A percentile compares a stretch with the other conserved stretches of the same genome.
These are phyloP conservation scores for Fusarium ambrosium DNA, from an alignment of 2,329 filamentous ascomycete species.

Conservation along the genomic window DNA sequence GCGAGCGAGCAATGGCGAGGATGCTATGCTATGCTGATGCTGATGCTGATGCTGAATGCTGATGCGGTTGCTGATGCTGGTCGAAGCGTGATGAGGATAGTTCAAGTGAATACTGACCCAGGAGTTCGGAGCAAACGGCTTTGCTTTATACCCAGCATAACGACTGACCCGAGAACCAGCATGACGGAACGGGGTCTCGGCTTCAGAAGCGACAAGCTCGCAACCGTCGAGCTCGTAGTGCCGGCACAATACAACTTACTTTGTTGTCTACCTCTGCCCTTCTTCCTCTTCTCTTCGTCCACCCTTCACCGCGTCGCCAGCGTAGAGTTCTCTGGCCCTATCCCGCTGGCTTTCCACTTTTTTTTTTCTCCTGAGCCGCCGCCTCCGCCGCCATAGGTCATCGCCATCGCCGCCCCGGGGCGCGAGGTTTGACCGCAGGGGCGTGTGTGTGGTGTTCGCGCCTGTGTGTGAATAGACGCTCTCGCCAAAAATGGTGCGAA, in stretches of 20 bases:
- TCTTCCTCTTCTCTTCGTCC: conserved; percentile 5
- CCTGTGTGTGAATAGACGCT: conserved; percentile 22
- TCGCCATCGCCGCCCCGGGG: conserved; percentile 31
- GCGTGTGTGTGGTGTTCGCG: conserved; percentile 13
- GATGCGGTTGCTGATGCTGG: not conserved
- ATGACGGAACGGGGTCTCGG: conserved; percentile 38
- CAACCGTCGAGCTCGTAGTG: conserved; percentile 39
- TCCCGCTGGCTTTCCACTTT: conserved; percentile 23
- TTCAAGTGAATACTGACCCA: conserved; percentile 33
- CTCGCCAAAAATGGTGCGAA: conserved; percentile 1
- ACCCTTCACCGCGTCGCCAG: conserved; percentile 36
- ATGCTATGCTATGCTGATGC: conserved; percentile 18
- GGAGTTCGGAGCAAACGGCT: conserved; percentile 45
- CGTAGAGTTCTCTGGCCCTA: conserved; percentile 15
- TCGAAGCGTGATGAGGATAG: conserved; percentile 17
- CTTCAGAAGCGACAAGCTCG: conserved; percentile 38
- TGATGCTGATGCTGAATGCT: not conserved
- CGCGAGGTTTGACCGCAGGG: conserved; percentile 19
- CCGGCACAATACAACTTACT: conserved; percentile 31
- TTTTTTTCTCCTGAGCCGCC: conserved; percentile 25
- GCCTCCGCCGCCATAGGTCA: conserved; percentile 23
- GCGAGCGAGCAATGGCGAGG: not conserved
- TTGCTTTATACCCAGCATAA: conserved; percentile 43
- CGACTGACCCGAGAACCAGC: conserved; percentile 36
- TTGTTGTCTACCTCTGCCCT: conserved; percentile 4